A percentile compares a stretch with the other conserved stretches of the same genome.
phyloP scores from a whole-genome alignment of 2,329 filamentous ascomycete genomes.

The Camillea tinctor region DNA sequence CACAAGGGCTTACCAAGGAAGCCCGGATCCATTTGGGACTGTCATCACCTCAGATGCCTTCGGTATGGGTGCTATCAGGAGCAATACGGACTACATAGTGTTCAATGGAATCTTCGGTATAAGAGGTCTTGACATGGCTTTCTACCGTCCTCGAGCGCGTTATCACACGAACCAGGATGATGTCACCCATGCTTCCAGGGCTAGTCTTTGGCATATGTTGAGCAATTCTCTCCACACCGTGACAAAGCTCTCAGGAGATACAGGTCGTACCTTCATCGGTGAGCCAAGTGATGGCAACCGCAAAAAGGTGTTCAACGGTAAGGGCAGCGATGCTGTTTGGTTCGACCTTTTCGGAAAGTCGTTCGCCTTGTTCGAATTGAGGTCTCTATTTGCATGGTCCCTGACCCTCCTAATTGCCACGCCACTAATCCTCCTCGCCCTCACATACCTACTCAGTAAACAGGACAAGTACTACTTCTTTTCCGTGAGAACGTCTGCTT shows the following conservation, averaged over 20 bases:
- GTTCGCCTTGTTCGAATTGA: slow-evolving; percentile 76
- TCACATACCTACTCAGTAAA: slow-evolving; percentile 67
- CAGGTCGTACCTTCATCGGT: slow-evolving; percentile 60
- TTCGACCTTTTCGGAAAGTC: slow-evolving; percentile 84
- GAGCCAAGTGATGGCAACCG: slow-evolving; percentile 51
- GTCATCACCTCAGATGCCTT: slow-evolving; percentile 85
- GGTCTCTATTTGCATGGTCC: slow-evolving; percentile 85
- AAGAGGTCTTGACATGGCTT: slow-evolving; percentile 87
- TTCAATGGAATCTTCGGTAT: slow-evolving; percentile 77
- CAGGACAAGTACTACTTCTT: slow-evolving; percentile 89
- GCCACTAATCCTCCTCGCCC: slow-evolving; percentile 68
- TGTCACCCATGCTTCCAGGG: slow-evolving; percentile 68
- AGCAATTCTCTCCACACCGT: slow-evolving; percentile 77
- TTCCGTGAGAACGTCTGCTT: slow-evolving; percentile 55
- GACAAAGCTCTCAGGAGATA: slow-evolving; percentile 67
- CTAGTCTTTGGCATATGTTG: slow-evolving; percentile 90
- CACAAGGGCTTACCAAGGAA: slow-evolving; percentile 71
- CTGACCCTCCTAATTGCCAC: slow-evolving; percentile 78
- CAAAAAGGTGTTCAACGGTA: slow-evolving; percentile 65
- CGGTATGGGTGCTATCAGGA: slow-evolving; percentile 72
- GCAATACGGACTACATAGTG: slow-evolving; percentile 85
- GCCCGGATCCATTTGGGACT: slow-evolving; percentile 76
- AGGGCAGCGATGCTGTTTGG: slow-evolving; percentile 75
- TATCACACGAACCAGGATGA: slow-evolving; percentile 95
- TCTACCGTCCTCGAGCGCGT: slow-evolving; percentile 78